Conservation (phyloP, 495 filamentous ascomycete species). For the Penicillium pulvis region DNA sequence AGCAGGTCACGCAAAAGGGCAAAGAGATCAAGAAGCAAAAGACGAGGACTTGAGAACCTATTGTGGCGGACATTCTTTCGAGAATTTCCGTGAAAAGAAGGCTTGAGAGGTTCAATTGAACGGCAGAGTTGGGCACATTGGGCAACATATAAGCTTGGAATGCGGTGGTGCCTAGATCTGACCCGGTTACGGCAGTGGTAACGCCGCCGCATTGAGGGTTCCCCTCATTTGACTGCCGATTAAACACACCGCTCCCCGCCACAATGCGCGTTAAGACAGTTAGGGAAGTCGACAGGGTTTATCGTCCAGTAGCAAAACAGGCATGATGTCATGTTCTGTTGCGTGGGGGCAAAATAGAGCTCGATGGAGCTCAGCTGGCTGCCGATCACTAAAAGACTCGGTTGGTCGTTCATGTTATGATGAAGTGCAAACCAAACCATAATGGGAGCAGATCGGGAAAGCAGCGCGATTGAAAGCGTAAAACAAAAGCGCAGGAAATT, state of each 20-base stretch:
- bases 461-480: too few species aligned
- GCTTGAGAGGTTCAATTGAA: too few species aligned
- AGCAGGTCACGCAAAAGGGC: background rate
- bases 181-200: too few species aligned
- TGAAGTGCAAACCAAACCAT: too few species aligned
- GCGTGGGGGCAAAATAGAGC: background rate
- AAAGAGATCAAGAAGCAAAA: background rate
- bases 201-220: background rate
- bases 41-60: background rate
- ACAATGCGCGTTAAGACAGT: background rate
- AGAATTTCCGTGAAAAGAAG: background rate
- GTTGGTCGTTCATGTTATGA: too few species aligned
- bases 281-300: background rate
- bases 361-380: too few species aligned
- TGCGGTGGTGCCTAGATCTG: too few species aligned
- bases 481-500: too few species aligned
- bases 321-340: background rate
- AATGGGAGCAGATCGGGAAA: too few species aligned
- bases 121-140: too few species aligned
- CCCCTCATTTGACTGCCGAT: background rate
- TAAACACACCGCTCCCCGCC: background rate
- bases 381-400: too few species aligned
- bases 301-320: background rate
- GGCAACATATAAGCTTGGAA: too few species aligned
- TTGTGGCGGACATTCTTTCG: background rate